Base-by-base conservation (phyloP, 768 basidiomycete species). In the Tricholoma hemisulphureum region DNA sequence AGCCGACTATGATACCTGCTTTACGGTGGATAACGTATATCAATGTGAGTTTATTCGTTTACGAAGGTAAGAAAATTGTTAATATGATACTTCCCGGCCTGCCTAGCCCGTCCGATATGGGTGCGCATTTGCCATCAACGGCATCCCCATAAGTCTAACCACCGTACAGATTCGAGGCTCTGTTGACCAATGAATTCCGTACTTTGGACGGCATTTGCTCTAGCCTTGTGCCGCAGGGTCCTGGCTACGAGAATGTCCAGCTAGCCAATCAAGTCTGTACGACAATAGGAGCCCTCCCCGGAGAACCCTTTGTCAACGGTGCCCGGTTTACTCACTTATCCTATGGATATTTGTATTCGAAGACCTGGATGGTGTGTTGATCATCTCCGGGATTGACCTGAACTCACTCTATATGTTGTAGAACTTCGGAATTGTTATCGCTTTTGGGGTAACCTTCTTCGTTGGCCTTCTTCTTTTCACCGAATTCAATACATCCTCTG, bases 141-240 rank as follows among this genome's bases (percentile, higher is more conserved):
- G 73, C 1, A 91, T 21, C 6, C 35, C 10, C 7, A 23, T 16
- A 16, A n/a, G n/a, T 46, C 51, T 50, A 24, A 39, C 52, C 1
- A 23, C 4, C 13, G 18, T 9, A 14, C 64, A 87, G 83, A 0
- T 94, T 95, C 67, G 89, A 92, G 59, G 78, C 81, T 0, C 69
- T 93, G 32, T 77, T 95, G 70, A 77, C 83, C 21, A 95, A 93
- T 73, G 92, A 96, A 70, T 93, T 95, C 74, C 69, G 2, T 85
- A 89, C 63, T 85, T 89, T 61, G 85, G 77, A 0, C 63, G 73
- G 3, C 71, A 78, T 60, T 84, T 82, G 87, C 66, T 37, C 35
- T 6, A 37, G 16, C 16, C 73, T 89, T 13, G 81, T 86, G 0
- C 86, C 89, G 3, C 77, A 75, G 2, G 88, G 88, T 0, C 74